phyloP scores from a whole-genome alignment of 23 red algal species.

The Gracilaria vermiculophylla region DNA sequence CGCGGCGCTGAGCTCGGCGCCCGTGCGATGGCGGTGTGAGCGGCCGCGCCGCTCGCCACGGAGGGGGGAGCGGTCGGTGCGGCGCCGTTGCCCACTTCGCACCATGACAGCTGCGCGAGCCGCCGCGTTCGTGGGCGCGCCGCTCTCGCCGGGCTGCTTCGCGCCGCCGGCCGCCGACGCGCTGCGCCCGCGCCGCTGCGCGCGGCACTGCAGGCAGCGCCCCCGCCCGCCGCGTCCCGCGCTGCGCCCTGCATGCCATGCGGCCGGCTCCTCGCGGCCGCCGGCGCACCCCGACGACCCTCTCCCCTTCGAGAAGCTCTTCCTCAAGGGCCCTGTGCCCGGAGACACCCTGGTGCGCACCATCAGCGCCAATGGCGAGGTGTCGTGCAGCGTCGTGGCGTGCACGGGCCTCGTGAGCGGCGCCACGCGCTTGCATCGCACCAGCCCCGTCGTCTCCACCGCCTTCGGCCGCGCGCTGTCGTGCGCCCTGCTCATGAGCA shows the following conservation, averaged over 20 bases:
- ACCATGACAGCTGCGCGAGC: not conserved
- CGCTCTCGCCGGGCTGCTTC: not conserved
- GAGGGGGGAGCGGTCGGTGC: too few species aligned
- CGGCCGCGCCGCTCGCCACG: too few species aligned
- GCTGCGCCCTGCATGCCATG: not conserved
- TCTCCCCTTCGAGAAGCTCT: conserved; percentile 47
- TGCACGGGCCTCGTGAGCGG: conserved; percentile 81
- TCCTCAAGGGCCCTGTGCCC: conserved; percentile 70
- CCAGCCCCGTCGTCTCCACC: conserved; percentile 83
- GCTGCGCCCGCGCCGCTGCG: not conserved
- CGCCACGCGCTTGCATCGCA: conserved; percentile 59
- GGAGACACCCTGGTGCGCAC: conserved; percentile 81
- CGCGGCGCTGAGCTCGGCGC: not conserved
- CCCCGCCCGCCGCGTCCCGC: not conserved
- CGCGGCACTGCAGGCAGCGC: not conserved
- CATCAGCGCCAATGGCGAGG: conserved; percentile 66
- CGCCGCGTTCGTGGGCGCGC: not conserved
- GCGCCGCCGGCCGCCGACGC: not conserved
- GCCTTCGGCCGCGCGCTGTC: conserved; percentile 86
- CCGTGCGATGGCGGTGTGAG: too few species aligned
- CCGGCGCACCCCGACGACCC: conserved; percentile 15
- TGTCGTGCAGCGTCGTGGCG: conserved; percentile 68
- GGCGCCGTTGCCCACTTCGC: not conserved
- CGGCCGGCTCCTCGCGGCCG: not conserved
- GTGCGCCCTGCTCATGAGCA: conserved; percentile 75